A percentile compares a stretch with the other conserved stretches of the same genome.
These are phyloP conservation scores for Venustampulla echinocandica DNA, from an alignment of 495 filamentous ascomycete genomes.

Conservation along the genomic window DNA sequence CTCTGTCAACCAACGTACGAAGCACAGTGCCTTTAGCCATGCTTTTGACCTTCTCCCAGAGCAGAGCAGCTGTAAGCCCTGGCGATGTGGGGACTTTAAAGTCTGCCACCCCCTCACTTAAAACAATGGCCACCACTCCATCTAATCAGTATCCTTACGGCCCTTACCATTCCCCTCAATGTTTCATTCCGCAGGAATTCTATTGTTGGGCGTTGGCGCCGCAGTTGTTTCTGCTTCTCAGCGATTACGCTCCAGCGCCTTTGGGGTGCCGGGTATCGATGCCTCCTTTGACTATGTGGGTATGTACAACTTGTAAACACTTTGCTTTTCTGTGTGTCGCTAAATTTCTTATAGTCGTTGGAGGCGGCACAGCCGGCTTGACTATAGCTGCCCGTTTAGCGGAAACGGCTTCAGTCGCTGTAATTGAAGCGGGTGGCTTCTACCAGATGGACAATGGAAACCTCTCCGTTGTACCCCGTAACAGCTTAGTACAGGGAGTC, in stretches of 20 bases:
- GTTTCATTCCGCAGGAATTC: no score
- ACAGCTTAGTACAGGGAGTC: slow-evolving; percentile 13
- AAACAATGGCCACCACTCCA: no score
- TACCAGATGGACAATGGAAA: slow-evolving; percentile 44
- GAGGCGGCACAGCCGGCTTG: slow-evolving; percentile 79
- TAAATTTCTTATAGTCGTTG: slow-evolving; percentile 52
- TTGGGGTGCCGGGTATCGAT: slow-evolving; percentile 14
- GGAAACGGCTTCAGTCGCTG: slow-evolving; percentile 34
- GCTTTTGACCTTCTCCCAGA: no score
- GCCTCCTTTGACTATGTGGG: slow-evolving; percentile 28
- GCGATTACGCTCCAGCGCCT: slow-evolving; percentile 5
- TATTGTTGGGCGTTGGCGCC: no score
- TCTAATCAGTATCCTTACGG: no score
- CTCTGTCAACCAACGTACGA: no score
- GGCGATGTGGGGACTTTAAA: no score
- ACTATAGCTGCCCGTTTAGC: slow-evolving; percentile 53
- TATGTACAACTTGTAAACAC: background rate
- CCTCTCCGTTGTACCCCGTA: slow-evolving; percentile 32
- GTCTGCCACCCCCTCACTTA: no score
- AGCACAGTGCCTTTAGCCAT: no score
- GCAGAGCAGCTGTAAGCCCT: no score
- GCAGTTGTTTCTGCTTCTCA: no score
- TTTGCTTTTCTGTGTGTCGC: background rate
- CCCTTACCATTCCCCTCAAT: no score
- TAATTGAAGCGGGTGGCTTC: slow-evolving; percentile 48